Base-by-base conservation (phyloP, 83 land plant species). In the Larix sibirica region DNA sequence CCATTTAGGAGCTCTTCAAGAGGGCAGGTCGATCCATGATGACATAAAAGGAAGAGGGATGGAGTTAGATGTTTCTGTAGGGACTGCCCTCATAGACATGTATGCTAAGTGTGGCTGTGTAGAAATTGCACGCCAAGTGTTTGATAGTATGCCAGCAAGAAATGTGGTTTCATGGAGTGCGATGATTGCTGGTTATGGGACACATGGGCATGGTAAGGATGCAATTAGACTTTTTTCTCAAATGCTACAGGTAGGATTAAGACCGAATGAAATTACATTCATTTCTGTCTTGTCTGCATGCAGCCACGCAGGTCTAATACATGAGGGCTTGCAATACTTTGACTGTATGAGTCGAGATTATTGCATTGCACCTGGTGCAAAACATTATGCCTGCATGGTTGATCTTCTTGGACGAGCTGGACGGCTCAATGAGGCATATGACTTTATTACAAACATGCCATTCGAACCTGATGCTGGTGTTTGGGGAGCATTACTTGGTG, bases 311-410 rank as follows among this genome's bases (percentile, higher is more conserved):
- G 89, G 87, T 3, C 83, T 82, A 73, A 85, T 87, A 61, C n/a
- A 83, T 4, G 80, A 90, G 65, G 85, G 91, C 65, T 60, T 75
- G 33, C 36, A 82, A 79, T 83, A 74, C 62, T 87, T 90, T 71
- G 70, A 90, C 24, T 80, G 82, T 24, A 87, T 90, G 91, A 83
- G 63, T 20, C 47, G 50, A 31, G 44, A 33, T 61, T 85, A 87
- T 77, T 82, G 80, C n/a, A 62, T 90, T n/a, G n/a, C 28, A 36
- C 87, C 85, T 31, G 80, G 81, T 26, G 64, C 80, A 54, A 90
- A 87, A n/a, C 91, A 90, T 60, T 90, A 80, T 77, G 69, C 90
- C 47, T 90, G 91, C 80, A 69, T 89, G 79, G 84, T 89, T 54
- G 86, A 86, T 79, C 82, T 84, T 61, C 76, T 90, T 38, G 69